Evolutionary conservation across 352 stramenopile genomes (phyloP), one percentile per base, ranked within the genome.

Genomic region (Phytophthora pinifolia): DNA sequence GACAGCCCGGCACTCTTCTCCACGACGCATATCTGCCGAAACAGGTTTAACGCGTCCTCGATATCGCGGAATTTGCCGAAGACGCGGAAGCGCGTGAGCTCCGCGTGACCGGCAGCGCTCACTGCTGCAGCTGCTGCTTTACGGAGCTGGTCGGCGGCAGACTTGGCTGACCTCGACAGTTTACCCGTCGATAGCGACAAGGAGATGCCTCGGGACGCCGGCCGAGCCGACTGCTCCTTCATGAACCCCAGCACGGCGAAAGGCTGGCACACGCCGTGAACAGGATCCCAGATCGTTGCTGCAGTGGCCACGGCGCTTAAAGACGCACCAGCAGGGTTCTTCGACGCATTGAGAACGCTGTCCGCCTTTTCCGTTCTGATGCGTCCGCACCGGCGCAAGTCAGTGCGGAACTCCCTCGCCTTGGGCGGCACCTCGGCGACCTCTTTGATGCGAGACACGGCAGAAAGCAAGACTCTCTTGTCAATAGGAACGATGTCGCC

Each of bases 61-160:
- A 93, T 53, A 18, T 86, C 71, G 10, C 78, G 67, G 33, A 85
- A 88, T 36, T 93, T 93, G 37, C 80, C 83, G 12, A 90, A 78
- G 6, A 93, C 71, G 9, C 83, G 78, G 50, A 93, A 93, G 10
- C 67, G 76, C 15, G 64, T 68, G 60, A 80, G 55, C 35, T 74
- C 65, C 13, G 17, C 25, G 32, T 41, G 41, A 2, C 31, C 29
- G 33, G 34, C 25, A 9, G 32, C 17, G 13, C n/a, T 55, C 18
- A 45, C 36, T 20, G 53, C 47, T 14, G 56, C 37, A 13, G 46
- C 43, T 15, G n/a, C 54, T 15, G 22, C 61, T 54, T 65, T 65
- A 12, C 54, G 61, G 13, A 69, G 48, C 13, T 69, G 61, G 27
- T 69, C 61, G 7, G 45, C 48, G 8, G 45, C 37, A 9, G 64